Evolutionary conservation across 2,329 filamentous ascomycete species (phyloP).

Genomic region (Paraphaeosphaeria minitans): DNA sequence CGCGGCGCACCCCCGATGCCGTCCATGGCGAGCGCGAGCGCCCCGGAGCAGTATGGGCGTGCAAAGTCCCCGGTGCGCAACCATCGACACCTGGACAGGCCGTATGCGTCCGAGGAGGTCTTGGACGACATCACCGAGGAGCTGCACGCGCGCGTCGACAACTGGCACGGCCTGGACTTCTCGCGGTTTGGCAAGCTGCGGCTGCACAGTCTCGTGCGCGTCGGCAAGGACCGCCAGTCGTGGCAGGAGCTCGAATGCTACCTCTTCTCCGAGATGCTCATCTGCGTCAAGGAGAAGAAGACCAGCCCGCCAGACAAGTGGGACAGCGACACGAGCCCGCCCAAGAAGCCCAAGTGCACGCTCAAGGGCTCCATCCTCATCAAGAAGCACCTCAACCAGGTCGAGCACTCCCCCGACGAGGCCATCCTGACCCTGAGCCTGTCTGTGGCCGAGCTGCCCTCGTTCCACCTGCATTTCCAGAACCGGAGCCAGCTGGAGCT

Average conservation of each 20-base stretch:
- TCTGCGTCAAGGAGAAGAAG: slow-evolving; percentile 98
- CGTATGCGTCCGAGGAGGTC: slow-evolving; percentile 76
- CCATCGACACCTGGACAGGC: slow-evolving; percentile 53
- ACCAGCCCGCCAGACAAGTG: slow-evolving; percentile 65
- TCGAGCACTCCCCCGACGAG: slow-evolving; percentile 75
- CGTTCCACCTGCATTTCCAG: slow-evolving; percentile 90
- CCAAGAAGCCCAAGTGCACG: slow-evolving; percentile 77
- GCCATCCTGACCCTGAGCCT: slow-evolving; percentile 86
- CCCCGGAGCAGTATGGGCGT: slow-evolving; percentile 53
- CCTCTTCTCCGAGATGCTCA: slow-evolving; percentile 97
- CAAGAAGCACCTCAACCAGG: slow-evolving; percentile 94
- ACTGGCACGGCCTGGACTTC: slow-evolving; percentile 97
- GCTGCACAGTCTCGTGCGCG: slow-evolving; percentile 84
- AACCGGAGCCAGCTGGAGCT: slow-evolving; percentile 82
- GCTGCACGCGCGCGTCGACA: slow-evolving; percentile 86
- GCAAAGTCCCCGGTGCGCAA: slow-evolving; percentile 65
- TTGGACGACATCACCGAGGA: slow-evolving; percentile 86
- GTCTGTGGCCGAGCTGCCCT: slow-evolving; percentile 88
- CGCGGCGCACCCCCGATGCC: slow-evolving; percentile 57
- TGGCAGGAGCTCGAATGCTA: slow-evolving; percentile 99
- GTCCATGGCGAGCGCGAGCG: slow-evolving; percentile 55
- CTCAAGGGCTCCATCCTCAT: slow-evolving; percentile 97
- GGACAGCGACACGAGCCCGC: slow-evolving; percentile 60
- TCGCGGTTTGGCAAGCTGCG: slow-evolving; percentile 90
- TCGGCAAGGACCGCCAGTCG: slow-evolving; percentile 93